phyloP scores from a whole-genome alignment of 2,329 filamentous ascomycete species.

The Fusarium fujikuroi region DNA sequence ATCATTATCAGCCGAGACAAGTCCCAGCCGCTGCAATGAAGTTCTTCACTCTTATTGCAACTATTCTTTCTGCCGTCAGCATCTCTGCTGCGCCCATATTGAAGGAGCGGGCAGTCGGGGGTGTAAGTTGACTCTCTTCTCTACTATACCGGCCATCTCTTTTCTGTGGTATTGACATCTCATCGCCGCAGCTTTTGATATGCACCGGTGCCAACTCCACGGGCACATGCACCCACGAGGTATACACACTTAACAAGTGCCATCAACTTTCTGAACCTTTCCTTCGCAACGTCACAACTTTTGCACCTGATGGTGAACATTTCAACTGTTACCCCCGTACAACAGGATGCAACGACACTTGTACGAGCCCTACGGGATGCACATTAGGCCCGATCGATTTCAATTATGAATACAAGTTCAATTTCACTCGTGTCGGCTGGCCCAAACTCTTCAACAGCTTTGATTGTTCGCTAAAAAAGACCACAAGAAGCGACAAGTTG shows the following conservation, averaged over 20 bases:
- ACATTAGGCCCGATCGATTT: conserved; percentile 61
- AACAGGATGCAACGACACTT: conserved; percentile 55
- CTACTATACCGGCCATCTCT: not conserved
- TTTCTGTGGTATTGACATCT: conserved; percentile 1
- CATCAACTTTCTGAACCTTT: conserved; percentile 57
- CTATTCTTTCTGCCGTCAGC: conserved; percentile 34
- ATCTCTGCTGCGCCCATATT: conserved; percentile 46
- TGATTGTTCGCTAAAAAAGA: conserved; percentile 44
- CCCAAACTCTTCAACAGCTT: conserved; percentile 52
- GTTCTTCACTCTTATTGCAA: conserved; percentile 38
- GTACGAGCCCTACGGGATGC: conserved; percentile 63
- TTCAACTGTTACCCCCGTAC: conserved; percentile 61
- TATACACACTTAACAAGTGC: conserved; percentile 58
- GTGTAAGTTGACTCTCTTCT: conserved; percentile 52
- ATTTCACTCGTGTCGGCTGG: conserved; percentile 60
- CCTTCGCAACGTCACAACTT: conserved; percentile 57
- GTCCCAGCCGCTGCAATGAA: conserved; percentile 44
- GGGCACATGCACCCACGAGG: conserved; percentile 56
- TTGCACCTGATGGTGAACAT: conserved; percentile 60
- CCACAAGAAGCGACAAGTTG: not conserved
- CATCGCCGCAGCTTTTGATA: conserved; percentile 55
- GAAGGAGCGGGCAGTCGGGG: conserved; percentile 57
- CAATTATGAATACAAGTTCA: conserved; percentile 58
- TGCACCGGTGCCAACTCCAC: conserved; percentile 63
- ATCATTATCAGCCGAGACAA: not conserved